Conservation (phyloP, 352 stramenopile species). For the Phytophthora citrophthora region DNA sequence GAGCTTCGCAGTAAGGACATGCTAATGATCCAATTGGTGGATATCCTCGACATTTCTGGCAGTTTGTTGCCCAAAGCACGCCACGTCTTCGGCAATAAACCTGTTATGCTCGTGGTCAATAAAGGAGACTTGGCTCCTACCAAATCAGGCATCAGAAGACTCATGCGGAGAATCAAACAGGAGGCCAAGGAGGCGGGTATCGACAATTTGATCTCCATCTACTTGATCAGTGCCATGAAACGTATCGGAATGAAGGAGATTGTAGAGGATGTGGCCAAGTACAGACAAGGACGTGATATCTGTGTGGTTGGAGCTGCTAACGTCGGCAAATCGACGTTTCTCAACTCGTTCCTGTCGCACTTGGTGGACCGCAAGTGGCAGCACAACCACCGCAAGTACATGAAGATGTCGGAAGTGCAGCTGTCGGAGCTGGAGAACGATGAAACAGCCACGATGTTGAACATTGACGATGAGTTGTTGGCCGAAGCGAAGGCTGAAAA, state of each 20-base stretch:
- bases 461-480: constrained; percentile 57
- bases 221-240: constrained; percentile 87
- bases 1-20: constrained; percentile 86
- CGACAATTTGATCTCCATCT: constrained; percentile 81
- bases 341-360: constrained; percentile 91
- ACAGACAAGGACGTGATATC: constrained; percentile 81
- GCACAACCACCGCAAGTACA: constrained; percentile 89
- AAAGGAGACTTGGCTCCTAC: constrained; percentile 91
- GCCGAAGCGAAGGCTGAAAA: constrained; percentile 15
- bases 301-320: constrained; percentile 93
- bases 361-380: constrained; percentile 85
- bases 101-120: constrained; percentile 91
- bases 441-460: constrained; percentile 53
- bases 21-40: constrained; percentile 92
- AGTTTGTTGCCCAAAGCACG: constrained; percentile 87
- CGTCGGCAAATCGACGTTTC: constrained; percentile 93
- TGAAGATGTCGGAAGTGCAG: constrained; percentile 70
- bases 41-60: constrained; percentile 93
- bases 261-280: constrained; percentile 80
- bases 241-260: constrained; percentile 89
- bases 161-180: constrained; percentile 83
- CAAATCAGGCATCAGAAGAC: constrained; percentile 79
- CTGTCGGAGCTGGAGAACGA: constrained; percentile 60
- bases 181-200: constrained; percentile 77
- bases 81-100: constrained; percentile 90